A percentile compares a stretch with the other conserved stretches of the same genome.
Conservation (phyloP, 23 red algal species). For the Gracilaria gracilis region DNA sequence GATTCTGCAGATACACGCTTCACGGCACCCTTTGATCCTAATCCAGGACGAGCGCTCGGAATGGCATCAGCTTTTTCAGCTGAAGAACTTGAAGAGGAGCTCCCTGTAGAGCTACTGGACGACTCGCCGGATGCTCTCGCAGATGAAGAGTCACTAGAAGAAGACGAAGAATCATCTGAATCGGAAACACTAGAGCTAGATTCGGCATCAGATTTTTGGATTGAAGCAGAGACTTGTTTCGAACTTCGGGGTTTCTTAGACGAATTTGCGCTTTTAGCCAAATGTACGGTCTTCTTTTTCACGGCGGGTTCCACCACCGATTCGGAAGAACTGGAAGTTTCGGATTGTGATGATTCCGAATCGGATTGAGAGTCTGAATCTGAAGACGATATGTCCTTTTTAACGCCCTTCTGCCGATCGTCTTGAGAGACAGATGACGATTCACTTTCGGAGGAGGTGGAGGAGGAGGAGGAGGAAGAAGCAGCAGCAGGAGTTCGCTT, state of each 20-base stretch:
- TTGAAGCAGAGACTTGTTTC: background rate
- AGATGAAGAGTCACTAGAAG: background rate
- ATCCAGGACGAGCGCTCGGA: background rate
- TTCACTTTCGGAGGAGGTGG: background rate
- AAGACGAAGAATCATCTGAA: background rate
- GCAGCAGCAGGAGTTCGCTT: background rate
- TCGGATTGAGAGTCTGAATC: background rate
- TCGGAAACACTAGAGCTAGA: constrained; percentile 4
- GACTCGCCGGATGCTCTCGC: background rate
- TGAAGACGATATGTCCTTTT: background rate
- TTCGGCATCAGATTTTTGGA: background rate
- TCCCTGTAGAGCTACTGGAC: background rate
- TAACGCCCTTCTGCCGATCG: background rate
- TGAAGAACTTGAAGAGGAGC: constrained; percentile 17
- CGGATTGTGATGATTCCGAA: background rate
- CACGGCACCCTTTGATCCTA: background rate
- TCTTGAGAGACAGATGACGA: background rate
- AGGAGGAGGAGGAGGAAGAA: background rate
- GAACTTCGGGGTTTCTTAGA: background rate
- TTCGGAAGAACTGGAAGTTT: constrained; percentile 5
- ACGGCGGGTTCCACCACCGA: background rate
- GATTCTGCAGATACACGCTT: background rate
- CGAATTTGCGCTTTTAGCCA: background rate
- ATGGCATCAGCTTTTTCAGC: background rate
- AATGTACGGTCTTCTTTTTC: background rate